Evolutionary conservation across 331 rosid species (phyloP).

Genomic region (Stylosanthes scabra): DNA sequence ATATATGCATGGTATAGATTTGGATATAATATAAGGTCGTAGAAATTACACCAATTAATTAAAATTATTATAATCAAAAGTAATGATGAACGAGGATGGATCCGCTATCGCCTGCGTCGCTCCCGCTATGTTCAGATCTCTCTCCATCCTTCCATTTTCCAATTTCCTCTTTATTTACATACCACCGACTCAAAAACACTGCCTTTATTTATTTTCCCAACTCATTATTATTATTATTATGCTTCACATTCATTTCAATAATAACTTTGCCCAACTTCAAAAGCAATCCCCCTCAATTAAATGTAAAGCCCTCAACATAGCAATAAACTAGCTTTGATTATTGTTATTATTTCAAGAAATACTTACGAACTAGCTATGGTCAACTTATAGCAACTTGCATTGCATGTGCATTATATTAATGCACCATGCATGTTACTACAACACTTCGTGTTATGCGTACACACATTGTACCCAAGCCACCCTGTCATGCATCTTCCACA

Average conservation of each 20-base stretch:
- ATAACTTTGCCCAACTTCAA: constrained; percentile 12
- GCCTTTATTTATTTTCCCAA: background rate
- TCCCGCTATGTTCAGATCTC: constrained; percentile 47
- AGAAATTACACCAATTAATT: constrained; percentile 23
- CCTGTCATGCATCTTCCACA: constrained; percentile 45
- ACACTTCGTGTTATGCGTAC: constrained; percentile 7
- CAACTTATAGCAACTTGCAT: constrained; percentile 36
- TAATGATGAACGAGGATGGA: constrained; percentile 44
- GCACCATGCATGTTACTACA: constrained; percentile 29
- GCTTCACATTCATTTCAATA: constrained; percentile 26
- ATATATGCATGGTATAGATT: no score
- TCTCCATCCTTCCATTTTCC: constrained; percentile 28
- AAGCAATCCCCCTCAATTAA: constrained; percentile 12
- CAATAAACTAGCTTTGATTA: background rate
- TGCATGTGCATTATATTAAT: constrained; percentile 34
- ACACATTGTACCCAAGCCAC: constrained; percentile 30
- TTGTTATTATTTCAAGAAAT: constrained; percentile 30
- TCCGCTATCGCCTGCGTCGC: constrained; percentile 72
- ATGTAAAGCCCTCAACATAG: constrained; percentile 1
- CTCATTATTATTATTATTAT: constrained; percentile 39
- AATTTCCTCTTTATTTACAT: no score
- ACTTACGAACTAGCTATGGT: constrained; percentile 23
- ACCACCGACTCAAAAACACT: constrained; percentile 49
- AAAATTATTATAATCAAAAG: no score
- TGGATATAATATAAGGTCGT: constrained; percentile 6